Evolutionary conservation across 352 stramenopile species (phyloP), one percentile per base, ranked within the genome.

Genomic region (Globisporangium orthogonon): DNA sequence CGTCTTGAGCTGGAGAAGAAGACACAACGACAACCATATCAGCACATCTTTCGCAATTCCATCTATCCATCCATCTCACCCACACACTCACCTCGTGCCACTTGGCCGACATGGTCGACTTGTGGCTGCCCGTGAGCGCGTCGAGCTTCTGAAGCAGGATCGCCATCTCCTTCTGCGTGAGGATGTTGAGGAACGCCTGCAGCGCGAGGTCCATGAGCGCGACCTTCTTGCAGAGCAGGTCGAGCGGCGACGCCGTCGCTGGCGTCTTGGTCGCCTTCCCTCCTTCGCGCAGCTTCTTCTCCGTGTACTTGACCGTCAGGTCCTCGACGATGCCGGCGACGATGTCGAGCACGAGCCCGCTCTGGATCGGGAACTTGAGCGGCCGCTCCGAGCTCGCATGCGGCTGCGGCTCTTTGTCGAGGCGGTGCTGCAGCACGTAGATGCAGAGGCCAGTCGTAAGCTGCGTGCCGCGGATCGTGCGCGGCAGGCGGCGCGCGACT

Each of bases 181-280:
- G 66, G 48, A 86, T 74, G 40, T 91, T 90, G 17, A 91, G 60
- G 39, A 90, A 91, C 0, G 79, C 78, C 56, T 91, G 78, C 46
- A 94, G 66, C 35, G 83, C 83, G 37, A 91, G 58, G 50, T 94
- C 83, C 81, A 94, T 90, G 46, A 94, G 67, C 15, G 81, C 81
- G 29, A 94, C 75, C 54, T 91, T 94, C 58, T 87, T 91, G 67
- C 80, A 88, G 5, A 93, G 63, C 44, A 90, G 60, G 66, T 89
- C 76, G 37, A 83, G 91, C 23, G 81, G 75, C 15, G 77, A 74
- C 2, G 66, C 54, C 46, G 60, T 23, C 23, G 23, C 23, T 23
- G 23, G 23, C 23, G 23, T 73, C 61, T 56, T 65, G 45, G 49
- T 53, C 31, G 55, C 50, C 50, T 77, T 79, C 65, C 55, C 23